These are phyloP conservation scores for Globisporangium barbulae DNA, from an alignment of 352 stramenopile species.

Conservation along the genomic window DNA sequence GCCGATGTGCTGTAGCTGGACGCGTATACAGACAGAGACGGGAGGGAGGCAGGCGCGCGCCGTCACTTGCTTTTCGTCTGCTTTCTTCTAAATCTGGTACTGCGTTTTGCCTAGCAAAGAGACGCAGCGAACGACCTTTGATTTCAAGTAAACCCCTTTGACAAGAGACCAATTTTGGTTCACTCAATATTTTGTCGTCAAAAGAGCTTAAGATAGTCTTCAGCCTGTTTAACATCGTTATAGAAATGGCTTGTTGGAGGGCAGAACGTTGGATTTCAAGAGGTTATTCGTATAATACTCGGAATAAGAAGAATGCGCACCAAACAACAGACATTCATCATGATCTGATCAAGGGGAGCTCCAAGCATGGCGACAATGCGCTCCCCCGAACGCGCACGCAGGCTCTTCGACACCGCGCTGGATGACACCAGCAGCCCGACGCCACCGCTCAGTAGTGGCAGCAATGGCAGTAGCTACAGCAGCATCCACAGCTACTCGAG, in stretches of 20 bases:
- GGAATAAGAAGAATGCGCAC: not conserved
- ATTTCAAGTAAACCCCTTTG: not conserved
- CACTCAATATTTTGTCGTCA: not conserved
- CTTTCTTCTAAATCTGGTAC: conserved; percentile 3
- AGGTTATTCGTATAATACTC: not conserved
- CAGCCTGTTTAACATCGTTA: not conserved
- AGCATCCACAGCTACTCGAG: conserved; percentile 10
- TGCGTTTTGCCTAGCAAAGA: conserved; percentile 7
- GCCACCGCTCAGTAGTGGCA: not conserved
- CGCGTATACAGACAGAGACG: not conserved
- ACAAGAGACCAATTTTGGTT: not conserved
- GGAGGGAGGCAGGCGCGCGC: not conserved
- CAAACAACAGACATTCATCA: not conserved
- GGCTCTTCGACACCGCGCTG: conserved; percentile 7
- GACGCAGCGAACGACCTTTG: not conserved
- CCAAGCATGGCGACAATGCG: conserved; percentile 5
- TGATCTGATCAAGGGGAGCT: not conserved
- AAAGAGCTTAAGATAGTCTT: not conserved
- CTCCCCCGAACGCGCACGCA: conserved; percentile 15
- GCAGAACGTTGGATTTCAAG: not conserved
- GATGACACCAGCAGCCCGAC: not conserved
- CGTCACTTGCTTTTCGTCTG: not conserved
- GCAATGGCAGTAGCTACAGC: conserved; percentile 10
- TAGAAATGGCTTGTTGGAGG: not conserved
- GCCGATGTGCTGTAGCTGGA: not conserved